Evolutionary conservation across 2,329 filamentous ascomycete species (phyloP).

Genomic region (Lachnellula occidentalis): DNA sequence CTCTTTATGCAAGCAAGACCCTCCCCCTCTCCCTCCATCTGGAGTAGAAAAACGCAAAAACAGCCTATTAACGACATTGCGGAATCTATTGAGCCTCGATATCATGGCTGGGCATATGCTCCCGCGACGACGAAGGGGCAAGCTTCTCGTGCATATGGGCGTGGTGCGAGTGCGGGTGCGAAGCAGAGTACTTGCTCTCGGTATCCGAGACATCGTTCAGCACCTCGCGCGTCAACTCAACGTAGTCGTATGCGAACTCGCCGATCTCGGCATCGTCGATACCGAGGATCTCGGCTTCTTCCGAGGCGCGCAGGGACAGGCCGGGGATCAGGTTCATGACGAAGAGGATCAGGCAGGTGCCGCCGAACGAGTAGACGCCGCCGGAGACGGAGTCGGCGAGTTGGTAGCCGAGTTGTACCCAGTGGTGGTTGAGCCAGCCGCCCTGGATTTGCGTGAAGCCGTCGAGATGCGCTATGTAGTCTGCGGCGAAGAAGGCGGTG

Average conservation of each 20-base stretch:
- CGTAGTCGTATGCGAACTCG: slow-evolving; percentile 91
- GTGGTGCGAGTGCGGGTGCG: neutral
- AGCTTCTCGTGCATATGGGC: neutral
- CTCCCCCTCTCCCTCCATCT: too few relatives aligned
- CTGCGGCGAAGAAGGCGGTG: slow-evolving; percentile 73
- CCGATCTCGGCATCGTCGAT: slow-evolving; percentile 89
- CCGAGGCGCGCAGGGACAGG: slow-evolving; percentile 65
- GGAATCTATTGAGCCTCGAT: neutral
- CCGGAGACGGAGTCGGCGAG: slow-evolving; percentile 75
- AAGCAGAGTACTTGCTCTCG: slow-evolving; percentile 10
- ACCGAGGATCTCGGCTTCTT: slow-evolving; percentile 76
- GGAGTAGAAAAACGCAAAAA: neutral
- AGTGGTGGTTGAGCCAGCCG: slow-evolving; percentile 80
- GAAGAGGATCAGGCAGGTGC: slow-evolving; percentile 74
- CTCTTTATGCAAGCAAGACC: neutral
- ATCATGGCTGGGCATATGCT: neutral
- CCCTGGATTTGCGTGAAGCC: slow-evolving; percentile 61
- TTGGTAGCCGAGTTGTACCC: slow-evolving; percentile 78
- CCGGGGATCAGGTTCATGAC: slow-evolving; percentile 74
- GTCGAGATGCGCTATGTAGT: slow-evolving; percentile 80
- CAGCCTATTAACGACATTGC: neutral
- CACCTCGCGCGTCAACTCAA: slow-evolving; percentile 52
- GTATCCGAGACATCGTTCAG: slow-evolving; percentile 6
- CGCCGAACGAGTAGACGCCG: slow-evolving; percentile 70
- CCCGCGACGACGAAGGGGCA: neutral